Evolutionary conservation across 139 green algal genomes (phyloP).

Genomic region (Penium margaritaceum): DNA sequence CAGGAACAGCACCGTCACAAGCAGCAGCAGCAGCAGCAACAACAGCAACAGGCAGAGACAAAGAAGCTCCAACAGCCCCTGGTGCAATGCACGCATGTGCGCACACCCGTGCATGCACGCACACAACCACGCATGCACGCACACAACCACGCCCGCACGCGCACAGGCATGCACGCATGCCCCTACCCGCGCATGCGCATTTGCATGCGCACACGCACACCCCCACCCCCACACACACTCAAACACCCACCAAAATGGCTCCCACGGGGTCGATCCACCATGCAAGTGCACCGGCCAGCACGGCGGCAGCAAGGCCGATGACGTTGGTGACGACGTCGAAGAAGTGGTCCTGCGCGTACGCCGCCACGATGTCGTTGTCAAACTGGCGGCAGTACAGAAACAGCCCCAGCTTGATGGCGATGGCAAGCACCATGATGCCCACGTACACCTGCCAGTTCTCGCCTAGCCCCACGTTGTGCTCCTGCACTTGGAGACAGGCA

Average conservation of each 20-base stretch:
- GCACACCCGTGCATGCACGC: no score
- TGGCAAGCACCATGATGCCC: conserved; percentile 46
- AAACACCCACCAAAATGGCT: conserved; percentile 50
- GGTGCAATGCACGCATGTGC: no score
- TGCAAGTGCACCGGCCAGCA: conserved; percentile 47
- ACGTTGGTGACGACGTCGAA: conserved; percentile 61
- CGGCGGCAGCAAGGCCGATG: conserved; percentile 46
- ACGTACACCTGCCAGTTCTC: conserved; percentile 28
- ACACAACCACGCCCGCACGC: no score
- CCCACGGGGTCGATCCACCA: conserved; percentile 52
- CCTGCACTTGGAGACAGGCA: neutral
- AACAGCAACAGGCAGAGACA: no score
- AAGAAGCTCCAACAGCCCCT: no score
- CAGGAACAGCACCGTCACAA: no score
- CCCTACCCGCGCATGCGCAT: no score
- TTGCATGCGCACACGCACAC: no score
- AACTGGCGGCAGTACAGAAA: conserved; percentile 48
- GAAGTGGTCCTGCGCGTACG: conserved; percentile 59
- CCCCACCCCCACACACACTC: no score
- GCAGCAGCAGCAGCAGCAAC: no score
- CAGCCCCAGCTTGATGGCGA: conserved; percentile 50
- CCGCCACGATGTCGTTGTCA: conserved; percentile 44
- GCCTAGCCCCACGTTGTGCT: neutral
- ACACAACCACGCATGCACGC: no score
- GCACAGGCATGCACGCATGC: no score